Evolutionary conservation across 768 basidiomycete genomes (phyloP), one percentile per base, ranked within the genome.

Genomic region (Erythrobasidium yunnanense): DNA sequence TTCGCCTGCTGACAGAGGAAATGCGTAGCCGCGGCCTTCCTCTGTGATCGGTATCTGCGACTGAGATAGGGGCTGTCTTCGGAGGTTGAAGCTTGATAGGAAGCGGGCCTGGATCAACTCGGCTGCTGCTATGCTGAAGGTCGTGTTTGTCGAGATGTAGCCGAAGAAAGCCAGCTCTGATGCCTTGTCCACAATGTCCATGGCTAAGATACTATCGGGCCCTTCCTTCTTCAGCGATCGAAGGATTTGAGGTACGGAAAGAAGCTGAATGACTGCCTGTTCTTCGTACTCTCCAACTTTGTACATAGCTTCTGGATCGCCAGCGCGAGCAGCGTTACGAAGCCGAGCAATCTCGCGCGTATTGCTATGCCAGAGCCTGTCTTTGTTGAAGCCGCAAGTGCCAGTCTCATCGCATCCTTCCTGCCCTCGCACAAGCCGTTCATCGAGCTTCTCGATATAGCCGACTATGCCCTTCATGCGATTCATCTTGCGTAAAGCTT

Each of bases 401-500:
- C 42, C 62, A 42, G 25, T 17, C 65, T 47, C 35, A 29, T 11
- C 55, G 49, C 33, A 46, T 55, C 55, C 22, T 33, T 45, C 53
- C 23, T 34, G 2, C 17, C 73, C 71, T 2, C 70, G 66, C 3
- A 68, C 68, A 33, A 72, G 57, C 34, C 52, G 32, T 51, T 71
- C 70, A 65, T 74, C 73, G 50, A 74, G 67, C 4, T 60, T 66
- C 34, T 74, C 73, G 51, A 74, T 55, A 66, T 71, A 72, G 8
- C 68, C 67, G 63, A 71, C 60, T 56, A 74, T 71, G 23, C 71
- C 73, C 46, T 70, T 70, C 45, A 74, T 74, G 4, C 73, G 69
- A 57, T 73, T 74, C 45, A 70, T 66, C 68, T 70, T 71, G 23
- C 73, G 66, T 22, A 74, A 68, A 18, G 65, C 66, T 54, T 56